Evolutionary conservation across 208 protist species (phyloP).

Genomic region (Acanthamoeba divionensis): DNA sequence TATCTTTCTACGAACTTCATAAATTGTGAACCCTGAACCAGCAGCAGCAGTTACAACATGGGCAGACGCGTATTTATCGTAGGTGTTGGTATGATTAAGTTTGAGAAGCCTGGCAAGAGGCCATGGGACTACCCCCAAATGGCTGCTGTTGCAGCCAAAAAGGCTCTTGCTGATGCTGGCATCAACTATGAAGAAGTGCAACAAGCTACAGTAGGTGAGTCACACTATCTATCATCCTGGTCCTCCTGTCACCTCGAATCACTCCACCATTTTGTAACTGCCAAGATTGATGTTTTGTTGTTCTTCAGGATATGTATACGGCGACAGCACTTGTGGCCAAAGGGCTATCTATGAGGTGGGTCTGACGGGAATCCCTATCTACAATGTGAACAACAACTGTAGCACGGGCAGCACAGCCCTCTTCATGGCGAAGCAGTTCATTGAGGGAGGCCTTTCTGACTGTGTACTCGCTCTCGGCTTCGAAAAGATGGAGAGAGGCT

Average conservation of each 20-base stretch:
- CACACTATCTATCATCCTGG: no score
- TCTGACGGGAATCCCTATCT: conserved; percentile 60
- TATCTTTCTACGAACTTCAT: no score
- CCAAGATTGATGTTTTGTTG: no score
- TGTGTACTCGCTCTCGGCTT: conserved; percentile 66
- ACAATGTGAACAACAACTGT: conserved; percentile 72
- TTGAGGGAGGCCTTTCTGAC: conserved; percentile 33
- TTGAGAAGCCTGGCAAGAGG: conserved; percentile 67
- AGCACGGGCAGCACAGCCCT: conserved; percentile 61
- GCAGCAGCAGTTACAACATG: conserved; percentile 16
- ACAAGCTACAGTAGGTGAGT: no score
- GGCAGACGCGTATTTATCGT: conserved; percentile 60
- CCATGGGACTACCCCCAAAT: conserved; percentile 66
- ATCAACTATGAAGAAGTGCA: conserved; percentile 45
- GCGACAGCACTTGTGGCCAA: conserved; percentile 70
- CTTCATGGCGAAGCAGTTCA: conserved; percentile 25
- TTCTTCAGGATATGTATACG: conserved; percentile 62
- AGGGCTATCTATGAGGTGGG: conserved; percentile 65
- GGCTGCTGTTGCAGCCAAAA: conserved; percentile 54
- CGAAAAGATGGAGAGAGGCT: conserved; percentile 71
- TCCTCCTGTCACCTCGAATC: no score
- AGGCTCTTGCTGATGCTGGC: conserved; percentile 62
- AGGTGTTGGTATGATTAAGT: conserved; percentile 70
- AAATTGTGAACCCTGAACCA: no score
- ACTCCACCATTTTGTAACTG: no score